These are phyloP conservation scores for Pochonia chlamydosporia DNA, from an alignment of 2,329 filamentous ascomycete genomes.

Conservation along the genomic window DNA sequence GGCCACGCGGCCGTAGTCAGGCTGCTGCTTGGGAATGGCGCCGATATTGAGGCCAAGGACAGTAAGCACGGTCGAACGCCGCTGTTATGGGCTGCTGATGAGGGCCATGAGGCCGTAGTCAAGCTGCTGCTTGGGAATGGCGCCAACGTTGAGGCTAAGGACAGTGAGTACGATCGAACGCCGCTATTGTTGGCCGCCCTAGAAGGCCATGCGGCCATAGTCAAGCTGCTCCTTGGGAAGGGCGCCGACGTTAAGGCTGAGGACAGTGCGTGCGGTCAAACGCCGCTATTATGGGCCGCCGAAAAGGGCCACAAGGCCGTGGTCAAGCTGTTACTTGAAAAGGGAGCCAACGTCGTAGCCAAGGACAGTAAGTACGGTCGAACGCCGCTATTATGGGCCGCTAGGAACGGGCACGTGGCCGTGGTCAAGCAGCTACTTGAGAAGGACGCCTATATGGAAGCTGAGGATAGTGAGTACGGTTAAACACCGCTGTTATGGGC, in stretches of 20 bases:
- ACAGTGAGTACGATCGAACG: neutral
- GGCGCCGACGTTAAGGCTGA: slow-evolving; percentile 4
- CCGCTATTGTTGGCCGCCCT: neutral
- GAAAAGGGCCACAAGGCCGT: neutral
- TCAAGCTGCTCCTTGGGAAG: neutral
- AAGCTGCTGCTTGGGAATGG: slow-evolving; percentile 8
- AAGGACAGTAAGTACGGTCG: neutral
- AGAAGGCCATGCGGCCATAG: neutral
- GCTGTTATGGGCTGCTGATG: no score
- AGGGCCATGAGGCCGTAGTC: slow-evolving; percentile 10
- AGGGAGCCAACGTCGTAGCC: neutral
- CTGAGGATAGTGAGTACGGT: neutral
- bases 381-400: slow-evolving; percentile 4
- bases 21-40: no score
- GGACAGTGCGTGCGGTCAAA: neutral
- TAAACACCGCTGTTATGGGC: slow-evolving; percentile 4
- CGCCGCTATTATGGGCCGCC: neutral
- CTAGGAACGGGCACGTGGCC: slow-evolving; percentile 7
- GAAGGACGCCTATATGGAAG: neutral
- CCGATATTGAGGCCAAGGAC: no score
- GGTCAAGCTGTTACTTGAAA: neutral
- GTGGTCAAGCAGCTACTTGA: slow-evolving; percentile 8
- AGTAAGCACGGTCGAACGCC: no score
- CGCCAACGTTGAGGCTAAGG: slow-evolving; percentile 1
- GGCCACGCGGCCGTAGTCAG: no score